A percentile compares a stretch with the other conserved stretches of the same genome.
phyloP scores from a whole-genome alignment of 2,329 filamentous ascomycete genomes.

The Emmonsiellopsis sp. region DNA sequence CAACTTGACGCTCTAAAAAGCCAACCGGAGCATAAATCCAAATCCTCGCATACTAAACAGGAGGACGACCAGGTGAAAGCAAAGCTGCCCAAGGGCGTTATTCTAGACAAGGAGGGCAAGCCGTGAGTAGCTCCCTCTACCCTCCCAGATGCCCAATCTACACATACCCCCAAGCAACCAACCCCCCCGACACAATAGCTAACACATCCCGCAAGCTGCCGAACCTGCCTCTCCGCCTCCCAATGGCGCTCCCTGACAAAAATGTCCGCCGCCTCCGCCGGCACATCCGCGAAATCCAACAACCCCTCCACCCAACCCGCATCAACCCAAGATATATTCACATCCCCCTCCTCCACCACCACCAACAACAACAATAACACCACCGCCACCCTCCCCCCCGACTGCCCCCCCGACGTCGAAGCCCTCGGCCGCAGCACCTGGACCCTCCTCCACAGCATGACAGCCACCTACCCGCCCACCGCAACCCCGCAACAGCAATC shows the following conservation, averaged over 20 bases:
- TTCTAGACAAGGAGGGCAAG: slow-evolving; percentile 41
- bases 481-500: slow-evolving; percentile 61
- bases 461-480: slow-evolving; percentile 68
- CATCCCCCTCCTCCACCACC: slow-evolving; percentile 15
- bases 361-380: slow-evolving; percentile 14
- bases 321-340: slow-evolving; percentile 13
- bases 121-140: slow-evolving; percentile 26
- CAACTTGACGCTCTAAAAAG: slow-evolving; percentile 12
- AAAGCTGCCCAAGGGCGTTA: slow-evolving; percentile 36
- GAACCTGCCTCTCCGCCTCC: slow-evolving; percentile 38
- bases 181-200: neutral
- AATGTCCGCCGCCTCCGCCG: slow-evolving; percentile 16
- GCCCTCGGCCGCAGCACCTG: slow-evolving; percentile 77
- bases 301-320: slow-evolving; percentile 28
- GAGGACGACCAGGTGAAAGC: slow-evolving; percentile 10
- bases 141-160: neutral
- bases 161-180: neutral
- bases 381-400: slow-evolving; percentile 37
- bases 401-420: slow-evolving; percentile 89
- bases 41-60: neutral
- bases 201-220: slow-evolving; percentile 28
- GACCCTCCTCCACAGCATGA: slow-evolving; percentile 88
- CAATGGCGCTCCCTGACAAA: slow-evolving; percentile 38
- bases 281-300: slow-evolving; percentile 15
- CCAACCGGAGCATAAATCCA: slow-evolving; percentile 7